These are phyloP conservation scores for Xerophyta viscosa DNA, from an alignment of 106 monocot species.

Conservation along the genomic window DNA sequence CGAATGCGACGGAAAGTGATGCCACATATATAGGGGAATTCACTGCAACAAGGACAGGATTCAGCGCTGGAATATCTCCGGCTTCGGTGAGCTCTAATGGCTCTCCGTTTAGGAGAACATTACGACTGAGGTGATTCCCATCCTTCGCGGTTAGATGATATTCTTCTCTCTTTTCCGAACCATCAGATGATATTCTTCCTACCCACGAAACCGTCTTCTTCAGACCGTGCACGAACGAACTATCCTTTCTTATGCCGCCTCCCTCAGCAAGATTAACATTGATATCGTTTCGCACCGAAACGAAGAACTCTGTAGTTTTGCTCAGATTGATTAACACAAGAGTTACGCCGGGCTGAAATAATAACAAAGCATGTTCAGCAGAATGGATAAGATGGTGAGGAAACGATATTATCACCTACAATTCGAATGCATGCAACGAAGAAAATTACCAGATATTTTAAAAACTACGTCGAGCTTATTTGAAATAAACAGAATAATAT, in stretches of 20 bases:
- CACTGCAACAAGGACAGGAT: slow-evolving; percentile 25
- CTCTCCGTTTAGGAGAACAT: slow-evolving; percentile 52
- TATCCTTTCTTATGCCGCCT: slow-evolving; percentile 8
- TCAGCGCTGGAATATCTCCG: slow-evolving; percentile 42
- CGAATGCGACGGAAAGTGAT: slow-evolving; percentile 57
- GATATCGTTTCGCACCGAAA: slow-evolving; percentile 35
- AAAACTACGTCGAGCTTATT: no score
- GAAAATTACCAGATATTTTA: no score
- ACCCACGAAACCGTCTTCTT: slow-evolving; percentile 64
- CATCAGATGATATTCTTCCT: slow-evolving; percentile 36
- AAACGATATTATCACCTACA: no score
- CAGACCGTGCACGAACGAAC: slow-evolving; percentile 31
- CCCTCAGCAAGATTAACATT: slow-evolving; percentile 24
- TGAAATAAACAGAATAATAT: no score
- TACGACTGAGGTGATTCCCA: slow-evolving; percentile 29
- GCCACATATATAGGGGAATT: slow-evolving; percentile 25
- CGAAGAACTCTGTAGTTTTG: slow-evolving; percentile 23
- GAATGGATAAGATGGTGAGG: no score
- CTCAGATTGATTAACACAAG: slow-evolving; percentile 53
- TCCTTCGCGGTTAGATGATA: slow-evolving; percentile 54
- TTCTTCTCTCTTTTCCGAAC: slow-evolving; percentile 44
- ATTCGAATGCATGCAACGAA: no score
- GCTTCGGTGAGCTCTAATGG: slow-evolving; percentile 43
- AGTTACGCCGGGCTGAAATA: slow-evolving; percentile 34
- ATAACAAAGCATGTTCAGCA: background rate